Percentiles rank a stretch among this genome's conserved stretches.
Evolutionary conservation across 1,284 basidiomycete species (phyloP).

Genomic region (Ustilago shanxiensis): DNA sequence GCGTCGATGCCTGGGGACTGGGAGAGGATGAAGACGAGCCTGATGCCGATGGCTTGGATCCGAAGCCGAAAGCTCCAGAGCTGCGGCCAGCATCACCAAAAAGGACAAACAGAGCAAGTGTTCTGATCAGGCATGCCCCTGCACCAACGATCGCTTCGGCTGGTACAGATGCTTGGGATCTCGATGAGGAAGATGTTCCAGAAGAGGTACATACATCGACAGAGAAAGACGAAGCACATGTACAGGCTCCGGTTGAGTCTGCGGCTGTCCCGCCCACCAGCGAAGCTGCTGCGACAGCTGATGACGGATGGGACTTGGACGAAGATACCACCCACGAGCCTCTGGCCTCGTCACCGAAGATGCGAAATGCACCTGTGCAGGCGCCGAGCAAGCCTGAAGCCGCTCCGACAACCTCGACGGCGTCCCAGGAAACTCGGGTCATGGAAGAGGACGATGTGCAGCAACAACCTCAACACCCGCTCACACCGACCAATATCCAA

Average conservation of each 20-base stretch:
- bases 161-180: slow-evolving; percentile 42
- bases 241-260: not conserved
- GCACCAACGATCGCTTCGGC: not conserved
- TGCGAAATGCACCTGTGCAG: not conserved
- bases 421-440: slow-evolving; percentile 23
- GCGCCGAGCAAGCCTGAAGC: not conserved
- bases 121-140: not conserved
- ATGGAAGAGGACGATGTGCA: slow-evolving; percentile 20
- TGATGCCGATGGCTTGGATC: slow-evolving; percentile 47
- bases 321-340: slow-evolving; percentile 14
- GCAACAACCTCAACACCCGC: too few species aligned
- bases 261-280: not conserved
- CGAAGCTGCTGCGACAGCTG: not conserved
- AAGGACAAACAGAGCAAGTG: not conserved
- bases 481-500: not conserved
- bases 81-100: not conserved
- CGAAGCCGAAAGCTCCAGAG: slow-evolving; percentile 15
- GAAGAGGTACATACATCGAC: not conserved
- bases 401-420: not conserved
- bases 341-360: slow-evolving; percentile 3
- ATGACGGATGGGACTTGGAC: slow-evolving; percentile 47
- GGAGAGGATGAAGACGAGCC: slow-evolving; percentile 43
- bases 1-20: slow-evolving; percentile 57
- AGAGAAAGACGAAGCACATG: not conserved
- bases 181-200: slow-evolving; percentile 22